phyloP scores from a whole-genome alignment of 805 yeast species.

The Saccharomyces mikatae region DNA sequence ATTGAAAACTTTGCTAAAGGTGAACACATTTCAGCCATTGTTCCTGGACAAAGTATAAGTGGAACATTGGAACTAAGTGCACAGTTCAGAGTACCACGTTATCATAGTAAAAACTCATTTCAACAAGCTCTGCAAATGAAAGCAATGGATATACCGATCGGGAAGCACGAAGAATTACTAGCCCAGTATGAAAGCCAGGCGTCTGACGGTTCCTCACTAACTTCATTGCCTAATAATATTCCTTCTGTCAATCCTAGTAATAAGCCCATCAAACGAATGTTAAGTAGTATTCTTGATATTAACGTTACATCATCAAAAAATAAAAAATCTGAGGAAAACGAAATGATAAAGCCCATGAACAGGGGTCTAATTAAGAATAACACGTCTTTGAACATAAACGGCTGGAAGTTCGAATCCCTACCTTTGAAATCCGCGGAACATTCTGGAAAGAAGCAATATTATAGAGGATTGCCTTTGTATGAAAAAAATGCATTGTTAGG shows the following conservation, averaged over 20 bases:
- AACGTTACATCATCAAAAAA: slow-evolving; percentile 2
- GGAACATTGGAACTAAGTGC: slow-evolving; percentile 29
- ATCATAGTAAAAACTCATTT: slow-evolving; percentile 28
- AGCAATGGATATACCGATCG: slow-evolving; percentile 25
- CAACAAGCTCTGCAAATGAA: slow-evolving; percentile 23
- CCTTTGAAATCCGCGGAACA: slow-evolving; percentile 20
- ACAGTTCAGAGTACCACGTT: slow-evolving; percentile 27
- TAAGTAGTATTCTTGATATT: slow-evolving; percentile 17
- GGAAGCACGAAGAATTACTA: slow-evolving; percentile 4
- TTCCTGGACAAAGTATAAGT: slow-evolving; percentile 27
- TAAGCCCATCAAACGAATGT: slow-evolving; percentile 18
- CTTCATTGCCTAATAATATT: slow-evolving; percentile 1
- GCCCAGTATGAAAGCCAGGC: neutral
- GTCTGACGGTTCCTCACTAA: neutral
- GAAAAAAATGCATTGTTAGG: slow-evolving; percentile 21
- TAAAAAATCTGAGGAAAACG: slow-evolving; percentile 9
- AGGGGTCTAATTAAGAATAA: slow-evolving; percentile 1
- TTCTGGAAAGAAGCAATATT: slow-evolving; percentile 12
- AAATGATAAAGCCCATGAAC: slow-evolving; percentile 1
- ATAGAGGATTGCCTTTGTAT: slow-evolving; percentile 40
- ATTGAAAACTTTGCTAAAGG: slow-evolving; percentile 17
- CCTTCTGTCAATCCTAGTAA: slow-evolving; percentile 1
- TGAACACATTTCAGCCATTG: slow-evolving; percentile 16
- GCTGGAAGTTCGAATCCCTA: slow-evolving; percentile 29
- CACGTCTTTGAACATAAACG: slow-evolving; percentile 19